phyloP scores from a whole-genome alignment of 192 early-diverging fungal genomes.

The Coemansia sp. region DNA sequence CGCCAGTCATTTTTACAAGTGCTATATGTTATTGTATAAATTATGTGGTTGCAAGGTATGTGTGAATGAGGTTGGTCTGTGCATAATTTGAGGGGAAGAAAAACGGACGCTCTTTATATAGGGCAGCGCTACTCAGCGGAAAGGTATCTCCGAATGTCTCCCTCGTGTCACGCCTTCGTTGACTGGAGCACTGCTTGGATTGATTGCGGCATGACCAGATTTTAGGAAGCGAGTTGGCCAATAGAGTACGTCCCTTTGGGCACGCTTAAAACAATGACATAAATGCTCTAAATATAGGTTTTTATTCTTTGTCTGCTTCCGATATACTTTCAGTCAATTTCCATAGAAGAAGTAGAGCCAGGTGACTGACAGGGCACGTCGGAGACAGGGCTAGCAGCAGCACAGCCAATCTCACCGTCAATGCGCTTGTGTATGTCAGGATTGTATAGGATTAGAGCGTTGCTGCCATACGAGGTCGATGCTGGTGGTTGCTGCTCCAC shows the following conservation, averaged over 20 bases:
- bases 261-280: not conserved
- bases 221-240: not conserved
- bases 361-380: not conserved
- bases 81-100: not conserved
- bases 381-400: not conserved
- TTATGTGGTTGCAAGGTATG: not conserved
- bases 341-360: not conserved
- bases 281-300: not conserved
- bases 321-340: not conserved
- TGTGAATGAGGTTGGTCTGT: not conserved
- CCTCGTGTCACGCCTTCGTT: not conserved
- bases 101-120: not conserved
- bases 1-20: not conserved
- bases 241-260: not conserved
- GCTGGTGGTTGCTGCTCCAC: not conserved
- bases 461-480: not conserved
- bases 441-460: not conserved
- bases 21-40: not conserved
- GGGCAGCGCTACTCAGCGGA: not conserved
- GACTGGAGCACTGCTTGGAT: not conserved
- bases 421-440: not conserved
- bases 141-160: not conserved
- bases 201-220: not conserved
- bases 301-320: not conserved
- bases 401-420: not conserved